phyloP scores from a whole-genome alignment of 768 basidiomycete species.

The Postia placenta region DNA sequence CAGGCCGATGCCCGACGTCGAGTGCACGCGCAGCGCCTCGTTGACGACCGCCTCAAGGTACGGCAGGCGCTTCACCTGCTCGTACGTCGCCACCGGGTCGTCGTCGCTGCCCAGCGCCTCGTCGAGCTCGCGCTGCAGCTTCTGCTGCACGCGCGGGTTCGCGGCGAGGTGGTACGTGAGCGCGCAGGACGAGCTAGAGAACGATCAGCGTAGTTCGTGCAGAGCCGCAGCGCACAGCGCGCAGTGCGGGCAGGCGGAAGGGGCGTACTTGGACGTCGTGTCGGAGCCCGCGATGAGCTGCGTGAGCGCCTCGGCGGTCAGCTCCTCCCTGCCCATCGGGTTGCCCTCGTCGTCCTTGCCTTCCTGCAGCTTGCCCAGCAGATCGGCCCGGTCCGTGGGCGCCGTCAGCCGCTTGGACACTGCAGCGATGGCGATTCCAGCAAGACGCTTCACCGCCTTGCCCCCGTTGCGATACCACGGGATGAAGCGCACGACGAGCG shows the following conservation, averaged over 20 bases:
- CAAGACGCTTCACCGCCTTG: conserved; percentile 62
- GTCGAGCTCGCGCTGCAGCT: conserved; percentile 73
- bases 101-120: conserved; percentile 52
- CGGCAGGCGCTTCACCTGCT: conserved; percentile 65
- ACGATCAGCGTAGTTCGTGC: neutral
- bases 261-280: conserved; percentile 82
- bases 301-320: conserved; percentile 86
- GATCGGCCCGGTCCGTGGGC: conserved; percentile 70
- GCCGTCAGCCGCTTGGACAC: conserved; percentile 53
- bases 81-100: conserved; percentile 54
- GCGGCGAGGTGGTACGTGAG: conserved; percentile 80
- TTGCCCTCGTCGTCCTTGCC: conserved; percentile 79
- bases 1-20: conserved; percentile 78
- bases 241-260: too few relatives aligned
- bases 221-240: neutral
- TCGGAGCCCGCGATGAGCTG: conserved; percentile 87
- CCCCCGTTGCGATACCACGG: conserved; percentile 76
- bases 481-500: conserved; percentile 44
- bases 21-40: conserved; percentile 80
- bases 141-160: conserved; percentile 57
- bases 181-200: conserved; percentile 74
- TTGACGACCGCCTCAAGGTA: conserved; percentile 87
- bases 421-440: conserved; percentile 74
- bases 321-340: conserved; percentile 71
- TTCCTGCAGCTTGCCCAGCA: conserved; percentile 74